Base-by-base conservation (phyloP, 78 protist species). In the Anaeramoeba flamelloides region DNA sequence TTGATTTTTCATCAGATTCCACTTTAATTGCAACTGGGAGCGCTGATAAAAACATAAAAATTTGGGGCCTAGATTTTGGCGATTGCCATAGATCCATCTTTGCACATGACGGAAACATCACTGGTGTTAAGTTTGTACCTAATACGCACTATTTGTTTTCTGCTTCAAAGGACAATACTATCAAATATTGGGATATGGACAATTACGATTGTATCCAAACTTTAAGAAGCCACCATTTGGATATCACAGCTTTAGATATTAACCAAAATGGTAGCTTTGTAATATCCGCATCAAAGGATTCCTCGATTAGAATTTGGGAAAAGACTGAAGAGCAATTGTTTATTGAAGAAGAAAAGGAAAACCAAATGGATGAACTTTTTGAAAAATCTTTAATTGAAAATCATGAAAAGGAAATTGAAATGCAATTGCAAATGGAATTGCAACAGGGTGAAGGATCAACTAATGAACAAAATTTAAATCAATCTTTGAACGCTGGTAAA, bases 21-120 rank as follows among this genome's bases (percentile, higher is more conserved):
- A n/a, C 89, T 30, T 85, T 96, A 31, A 41, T 94, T 38, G 88
- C 81, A 31, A 87, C 98, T 0, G 99, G 90, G 26, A 78, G 90
- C 0, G 96, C 97, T 0, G 99, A 96, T 85, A 95, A 95, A 86
- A 92, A 85, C 41, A 80, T 96, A 34, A 90, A 91, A 85, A 40
- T 94, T 33, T 93, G 97, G 96, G 92, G 97, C 38, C 85, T 88
- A 12, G 97, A 95, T 83, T 93, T 92, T 80, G 98, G 98, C 40
- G 97, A 95, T 81, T 92, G 96, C 81, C 87, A 81, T 74, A 90
- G 89, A 78, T 89, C 92, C 34, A 1, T 94, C 31, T 84, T 90
- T 74, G 98, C 97, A 31, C 98, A 94, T 87, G 86, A 81, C 30
- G 98, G 91, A 83, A 38, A 75, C 33, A 88, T 96, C 76, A 92